phyloP scores from a whole-genome alignment of 1,284 basidiomycete genomes.

The Limonomyces culmigenus region DNA sequence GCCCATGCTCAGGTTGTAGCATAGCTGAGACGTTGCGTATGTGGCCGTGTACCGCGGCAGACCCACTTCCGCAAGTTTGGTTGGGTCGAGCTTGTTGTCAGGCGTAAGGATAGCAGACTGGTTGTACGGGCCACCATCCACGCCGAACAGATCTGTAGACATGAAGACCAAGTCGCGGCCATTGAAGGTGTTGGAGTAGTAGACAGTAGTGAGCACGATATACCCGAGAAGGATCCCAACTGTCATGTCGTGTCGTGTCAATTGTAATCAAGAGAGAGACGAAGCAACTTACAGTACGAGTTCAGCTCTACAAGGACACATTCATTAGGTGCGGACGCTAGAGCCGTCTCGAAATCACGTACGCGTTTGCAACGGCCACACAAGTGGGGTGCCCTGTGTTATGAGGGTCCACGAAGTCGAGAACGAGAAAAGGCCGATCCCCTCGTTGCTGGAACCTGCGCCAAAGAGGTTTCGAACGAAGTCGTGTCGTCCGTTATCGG shows the following conservation, averaged over 20 bases:
- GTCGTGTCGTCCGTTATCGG: conserved; percentile 24
- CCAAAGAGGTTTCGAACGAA: conserved; percentile 46
- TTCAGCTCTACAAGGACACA: too few relatives aligned
- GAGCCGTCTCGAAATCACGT: too few relatives aligned
- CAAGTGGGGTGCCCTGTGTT: conserved; percentile 9
- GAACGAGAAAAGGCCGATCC: conserved; percentile 13
- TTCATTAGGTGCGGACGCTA: not conserved
- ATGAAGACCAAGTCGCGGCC: conserved; percentile 3
- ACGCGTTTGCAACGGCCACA: conserved; percentile 11
- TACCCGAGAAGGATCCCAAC: conserved; percentile 9
- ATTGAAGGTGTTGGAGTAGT: conserved; percentile 3
- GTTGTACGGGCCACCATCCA: conserved; percentile 21
- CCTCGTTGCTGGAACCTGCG: conserved; percentile 26
- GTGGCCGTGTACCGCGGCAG: conserved; percentile 35
- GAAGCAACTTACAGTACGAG: too few relatives aligned
- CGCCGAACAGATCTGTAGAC: conserved; percentile 1
- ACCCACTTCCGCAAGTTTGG: conserved; percentile 34
- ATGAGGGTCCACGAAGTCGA: conserved; percentile 11
- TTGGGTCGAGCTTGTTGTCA: conserved; percentile 33
- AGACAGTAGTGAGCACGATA: conserved; percentile 8
- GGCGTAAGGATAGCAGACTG: conserved; percentile 36
- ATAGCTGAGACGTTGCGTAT: conserved; percentile 38
- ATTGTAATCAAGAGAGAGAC: not conserved
- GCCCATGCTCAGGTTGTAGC: conserved; percentile 30
- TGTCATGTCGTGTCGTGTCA: conserved; percentile 5